A percentile compares a stretch with the other conserved stretches of the same genome.
Evolutionary conservation across 2,329 filamentous ascomycete genomes (phyloP).

Genomic region (Curvularia lunata): DNA sequence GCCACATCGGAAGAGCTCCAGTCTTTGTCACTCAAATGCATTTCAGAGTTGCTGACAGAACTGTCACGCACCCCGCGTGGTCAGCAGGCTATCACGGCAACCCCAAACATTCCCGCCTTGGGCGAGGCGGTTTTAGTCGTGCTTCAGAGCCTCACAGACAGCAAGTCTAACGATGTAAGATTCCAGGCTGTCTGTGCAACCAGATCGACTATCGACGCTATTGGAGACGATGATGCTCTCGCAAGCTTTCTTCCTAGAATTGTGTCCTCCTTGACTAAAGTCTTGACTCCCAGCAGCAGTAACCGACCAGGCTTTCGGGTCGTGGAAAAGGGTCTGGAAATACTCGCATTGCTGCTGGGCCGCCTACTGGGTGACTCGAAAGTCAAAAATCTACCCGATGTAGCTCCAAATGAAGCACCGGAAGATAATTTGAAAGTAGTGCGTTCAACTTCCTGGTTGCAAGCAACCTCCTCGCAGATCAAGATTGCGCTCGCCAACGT

Average conservation of each 20-base stretch:
- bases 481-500: conserved; percentile 82
- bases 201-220: conserved; percentile 64
- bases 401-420: conserved; percentile 10
- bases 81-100: conserved; percentile 59
- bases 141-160: conserved; percentile 73
- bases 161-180: conserved; percentile 71
- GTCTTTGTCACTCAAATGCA: conserved; percentile 71
- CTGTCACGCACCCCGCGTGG: conserved; percentile 59
- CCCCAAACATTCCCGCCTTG: conserved; percentile 73
- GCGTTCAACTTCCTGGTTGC: conserved; percentile 71
- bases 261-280: conserved; percentile 78
- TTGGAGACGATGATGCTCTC: conserved; percentile 75
- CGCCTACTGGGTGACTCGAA: conserved; percentile 56
- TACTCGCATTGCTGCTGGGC: conserved; percentile 58
- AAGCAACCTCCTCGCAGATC: conserved; percentile 79
- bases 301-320: conserved; percentile 67
- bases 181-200: conserved; percentile 71
- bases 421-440: conserved; percentile 36
- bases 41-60: conserved; percentile 69
- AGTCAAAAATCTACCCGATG: conserved; percentile 37
- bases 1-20: conserved; percentile 75
- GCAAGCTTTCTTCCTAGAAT: conserved; percentile 88
- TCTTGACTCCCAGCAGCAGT: conserved; percentile 72
- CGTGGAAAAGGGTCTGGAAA: conserved; percentile 66
- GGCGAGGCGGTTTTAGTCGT: conserved; percentile 83